Conservation (phyloP, 345 rosid species). For the Eutrema yunnanense region DNA sequence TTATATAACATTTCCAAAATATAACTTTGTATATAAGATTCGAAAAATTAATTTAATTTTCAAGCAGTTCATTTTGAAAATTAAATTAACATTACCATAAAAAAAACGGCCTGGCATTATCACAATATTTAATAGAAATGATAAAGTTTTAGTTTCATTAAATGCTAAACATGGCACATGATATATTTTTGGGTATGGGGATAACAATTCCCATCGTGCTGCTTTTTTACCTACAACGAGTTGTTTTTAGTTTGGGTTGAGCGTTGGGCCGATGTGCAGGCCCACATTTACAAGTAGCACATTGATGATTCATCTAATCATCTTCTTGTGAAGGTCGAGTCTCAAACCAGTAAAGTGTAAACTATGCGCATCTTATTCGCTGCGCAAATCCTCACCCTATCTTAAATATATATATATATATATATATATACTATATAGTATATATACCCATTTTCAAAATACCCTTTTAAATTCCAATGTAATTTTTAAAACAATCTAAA, state of each 20-base stretch:
- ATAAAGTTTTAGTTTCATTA: neutral
- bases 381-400: too few species aligned
- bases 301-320: neutral
- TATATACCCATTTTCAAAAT: too few species aligned
- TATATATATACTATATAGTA: too few species aligned
- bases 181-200: conserved; percentile 14
- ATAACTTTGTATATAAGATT: too few species aligned
- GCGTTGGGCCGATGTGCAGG: neutral
- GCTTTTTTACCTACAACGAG: neutral
- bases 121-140: neutral
- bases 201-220: neutral
- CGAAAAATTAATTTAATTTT: too few species aligned
- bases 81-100: neutral
- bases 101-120: neutral
- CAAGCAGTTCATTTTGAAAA: neutral
- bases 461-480: too few species aligned
- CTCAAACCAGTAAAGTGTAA: too few species aligned
- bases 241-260: neutral
- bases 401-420: too few species aligned
- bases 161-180: conserved; percentile 27
- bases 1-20: too few species aligned
- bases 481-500: too few species aligned
- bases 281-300: neutral
- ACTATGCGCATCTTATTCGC: too few species aligned
- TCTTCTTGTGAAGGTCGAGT: too few species aligned